A percentile compares a stretch with the other conserved stretches of the same genome.
Evolutionary conservation across 768 basidiomycete genomes (phyloP).

Genomic region (Suillus tomentosus): DNA sequence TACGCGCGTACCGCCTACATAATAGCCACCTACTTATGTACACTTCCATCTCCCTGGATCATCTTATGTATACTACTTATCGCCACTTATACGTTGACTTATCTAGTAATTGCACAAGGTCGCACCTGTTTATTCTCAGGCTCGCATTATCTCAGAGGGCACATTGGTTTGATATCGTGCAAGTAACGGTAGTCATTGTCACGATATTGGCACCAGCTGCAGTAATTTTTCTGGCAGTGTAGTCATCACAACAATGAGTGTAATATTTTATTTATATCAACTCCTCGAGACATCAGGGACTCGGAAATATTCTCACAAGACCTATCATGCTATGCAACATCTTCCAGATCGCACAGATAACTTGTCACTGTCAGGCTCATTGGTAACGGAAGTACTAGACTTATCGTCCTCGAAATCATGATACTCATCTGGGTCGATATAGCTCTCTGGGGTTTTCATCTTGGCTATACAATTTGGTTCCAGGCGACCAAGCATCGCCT

Average conservation of each 20-base stretch:
- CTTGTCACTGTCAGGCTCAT: background rate
- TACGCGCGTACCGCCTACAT: background rate
- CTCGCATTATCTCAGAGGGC: too few relatives aligned
- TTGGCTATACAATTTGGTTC: background rate
- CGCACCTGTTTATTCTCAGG: background rate
- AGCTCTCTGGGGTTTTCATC: background rate
- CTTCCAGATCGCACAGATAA: background rate
- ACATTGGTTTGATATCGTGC: background rate
- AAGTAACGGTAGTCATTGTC: background rate
- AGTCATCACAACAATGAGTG: background rate
- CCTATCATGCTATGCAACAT: background rate
- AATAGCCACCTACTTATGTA: too few relatives aligned
- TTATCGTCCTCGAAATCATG: background rate
- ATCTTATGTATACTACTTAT: background rate
- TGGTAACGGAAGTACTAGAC: background rate
- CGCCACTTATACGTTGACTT: background rate
- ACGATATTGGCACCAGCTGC: background rate
- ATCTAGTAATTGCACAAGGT: background rate
- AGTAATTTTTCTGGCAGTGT: background rate
- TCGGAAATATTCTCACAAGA: background rate
- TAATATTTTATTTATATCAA: background rate
- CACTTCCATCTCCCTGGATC: background rate
- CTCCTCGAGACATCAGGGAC: background rate
- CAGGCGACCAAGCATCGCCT: conserved; percentile 2
- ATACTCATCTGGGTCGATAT: background rate